Evolutionary conservation across 2,329 filamentous ascomycete genomes (phyloP).

Genomic region (Microdochium paspali): DNA sequence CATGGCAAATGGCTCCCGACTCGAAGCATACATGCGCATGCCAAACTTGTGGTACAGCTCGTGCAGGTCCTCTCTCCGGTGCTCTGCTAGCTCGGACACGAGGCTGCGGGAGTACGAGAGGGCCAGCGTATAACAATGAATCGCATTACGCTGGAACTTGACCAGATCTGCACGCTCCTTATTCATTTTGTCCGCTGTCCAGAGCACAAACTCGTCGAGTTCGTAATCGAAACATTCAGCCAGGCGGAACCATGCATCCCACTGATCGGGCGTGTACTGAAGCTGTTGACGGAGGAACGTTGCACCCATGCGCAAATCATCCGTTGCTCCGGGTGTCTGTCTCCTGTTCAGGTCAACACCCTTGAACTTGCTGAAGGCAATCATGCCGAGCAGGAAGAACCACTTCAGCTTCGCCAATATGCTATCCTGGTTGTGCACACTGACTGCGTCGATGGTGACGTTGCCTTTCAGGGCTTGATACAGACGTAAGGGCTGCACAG

Average conservation of each 20-base stretch:
- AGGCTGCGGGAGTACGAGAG: conserved; percentile 43
- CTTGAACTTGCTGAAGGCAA: conserved; percentile 77
- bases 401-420: conserved; percentile 73
- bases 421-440: conserved; percentile 59
- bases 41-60: conserved; percentile 52
- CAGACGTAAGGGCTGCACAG: conserved; percentile 72
- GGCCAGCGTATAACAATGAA: conserved; percentile 66
- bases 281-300: conserved; percentile 74
- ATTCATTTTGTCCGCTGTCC: conserved; percentile 88
- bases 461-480: conserved; percentile 75
- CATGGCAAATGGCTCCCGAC: conserved; percentile 53
- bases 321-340: conserved; percentile 67
- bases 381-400: conserved; percentile 87
- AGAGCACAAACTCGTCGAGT: conserved; percentile 76
- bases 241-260: conserved; percentile 86
- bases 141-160: conserved; percentile 66
- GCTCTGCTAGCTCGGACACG: conserved; percentile 33
- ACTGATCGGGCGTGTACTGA: conserved; percentile 71
- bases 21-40: conserved; percentile 53
- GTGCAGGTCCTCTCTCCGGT: conserved; percentile 37
- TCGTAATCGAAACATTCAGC: conserved; percentile 84
- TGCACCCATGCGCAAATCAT: conserved; percentile 74
- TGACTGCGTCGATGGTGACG: conserved; percentile 62
- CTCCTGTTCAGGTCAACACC: conserved; percentile 61
- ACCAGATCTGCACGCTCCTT: conserved; percentile 68